phyloP scores from a whole-genome alignment of 2,329 filamentous ascomycete genomes.

The Trichophyton simii region DNA sequence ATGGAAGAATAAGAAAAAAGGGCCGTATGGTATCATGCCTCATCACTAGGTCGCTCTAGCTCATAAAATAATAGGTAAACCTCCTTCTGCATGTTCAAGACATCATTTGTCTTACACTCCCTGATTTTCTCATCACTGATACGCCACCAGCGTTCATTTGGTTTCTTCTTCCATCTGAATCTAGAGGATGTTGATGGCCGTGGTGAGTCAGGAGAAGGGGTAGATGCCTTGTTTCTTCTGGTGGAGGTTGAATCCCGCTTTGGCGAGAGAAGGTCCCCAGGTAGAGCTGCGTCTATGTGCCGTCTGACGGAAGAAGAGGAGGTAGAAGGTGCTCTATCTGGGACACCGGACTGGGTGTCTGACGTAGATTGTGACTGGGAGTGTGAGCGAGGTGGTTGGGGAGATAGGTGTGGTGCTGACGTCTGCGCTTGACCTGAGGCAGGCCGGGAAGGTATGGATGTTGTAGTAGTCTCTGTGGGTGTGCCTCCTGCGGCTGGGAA shows the following conservation, averaged over 20 bases:
- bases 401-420: neutral
- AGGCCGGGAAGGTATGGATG: constrained; percentile 7
- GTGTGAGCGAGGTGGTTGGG: neutral
- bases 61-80: constrained; percentile 97
- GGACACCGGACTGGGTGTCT: neutral
- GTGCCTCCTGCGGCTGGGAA: constrained; percentile 12
- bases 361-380: neutral
- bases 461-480: neutral
- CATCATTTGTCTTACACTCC: constrained; percentile 82
- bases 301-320: neutral
- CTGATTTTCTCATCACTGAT: constrained; percentile 96
- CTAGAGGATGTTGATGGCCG: constrained; percentile 6
- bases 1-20: no score
- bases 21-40: neutral
- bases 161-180: constrained; percentile 42
- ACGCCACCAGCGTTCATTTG: constrained; percentile 80
- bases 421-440: constrained; percentile 1
- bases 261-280: constrained; percentile 24
- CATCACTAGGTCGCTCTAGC: constrained; percentile 44
- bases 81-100: constrained; percentile 85
- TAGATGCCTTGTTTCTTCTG: neutral
- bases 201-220: neutral
- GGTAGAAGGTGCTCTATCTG: neutral
- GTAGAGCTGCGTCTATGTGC: constrained; percentile 9
- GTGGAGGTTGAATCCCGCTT: constrained; percentile 18